Conservation (phyloP, 345 rosid genomes). For the Gossypium stocksii region DNA sequence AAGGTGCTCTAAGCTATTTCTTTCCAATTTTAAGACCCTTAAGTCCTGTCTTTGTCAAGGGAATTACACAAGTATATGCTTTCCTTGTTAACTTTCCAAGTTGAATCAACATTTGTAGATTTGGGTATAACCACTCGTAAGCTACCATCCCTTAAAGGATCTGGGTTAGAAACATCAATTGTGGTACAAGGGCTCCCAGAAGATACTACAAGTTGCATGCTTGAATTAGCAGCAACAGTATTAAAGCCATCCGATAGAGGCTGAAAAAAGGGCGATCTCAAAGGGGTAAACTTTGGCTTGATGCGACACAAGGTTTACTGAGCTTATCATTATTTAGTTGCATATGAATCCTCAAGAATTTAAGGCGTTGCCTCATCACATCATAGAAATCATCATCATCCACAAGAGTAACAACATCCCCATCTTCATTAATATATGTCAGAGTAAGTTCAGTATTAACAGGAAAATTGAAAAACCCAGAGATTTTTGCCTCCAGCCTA, state of each 20-base stretch:
- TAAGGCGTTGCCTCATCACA: conserved; percentile 45
- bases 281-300: conserved; percentile 54
- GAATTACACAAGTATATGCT: not conserved
- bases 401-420: conserved; percentile 32
- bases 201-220: conserved; percentile 8
- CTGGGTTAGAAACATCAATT: conserved; percentile 7
- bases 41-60: too few species aligned
- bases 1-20: too few species aligned
- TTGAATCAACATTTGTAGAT: conserved; percentile 2
- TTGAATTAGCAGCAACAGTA: conserved; percentile 34
- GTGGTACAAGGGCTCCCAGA: conserved; percentile 17
- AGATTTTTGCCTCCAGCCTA: conserved; percentile 51
- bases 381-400: conserved; percentile 69
- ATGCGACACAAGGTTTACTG: conserved; percentile 24
- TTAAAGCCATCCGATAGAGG: conserved; percentile 36
- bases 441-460: conserved; percentile 42
- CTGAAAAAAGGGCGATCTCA: conserved; percentile 36
- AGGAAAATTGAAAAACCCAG: conserved; percentile 51
- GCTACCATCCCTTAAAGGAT: too few species aligned
- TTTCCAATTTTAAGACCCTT: too few species aligned
- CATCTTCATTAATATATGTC: conserved; percentile 27
- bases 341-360: too few species aligned
- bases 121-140: not conserved
- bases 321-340: too few species aligned
- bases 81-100: conserved; percentile 15